Percentiles rank a stretch among this genome's conserved stretches.
These are phyloP conservation scores for Bothia castanella DNA, from an alignment of 1,284 basidiomycete species.

Conservation along the genomic window DNA sequence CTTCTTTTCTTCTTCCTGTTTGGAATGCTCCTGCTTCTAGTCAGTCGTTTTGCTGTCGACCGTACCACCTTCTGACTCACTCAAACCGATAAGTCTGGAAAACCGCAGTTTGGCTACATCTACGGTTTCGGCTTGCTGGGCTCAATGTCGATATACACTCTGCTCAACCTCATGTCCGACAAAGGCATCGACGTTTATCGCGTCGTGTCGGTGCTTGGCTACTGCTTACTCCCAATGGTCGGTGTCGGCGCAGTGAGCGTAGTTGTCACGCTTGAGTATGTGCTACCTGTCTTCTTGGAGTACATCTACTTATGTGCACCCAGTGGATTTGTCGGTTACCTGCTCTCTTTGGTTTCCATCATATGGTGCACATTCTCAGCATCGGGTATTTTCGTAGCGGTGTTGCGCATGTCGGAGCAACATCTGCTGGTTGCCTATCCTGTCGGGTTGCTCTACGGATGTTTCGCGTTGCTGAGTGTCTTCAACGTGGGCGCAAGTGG, in stretches of 20 bases:
- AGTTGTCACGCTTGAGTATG: conserved; percentile 84
- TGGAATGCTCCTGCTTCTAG: conserved; percentile 85
- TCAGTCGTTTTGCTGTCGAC: conserved; percentile 42
- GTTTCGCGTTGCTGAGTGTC: conserved; percentile 85
- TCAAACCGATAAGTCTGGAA: conserved; percentile 74
- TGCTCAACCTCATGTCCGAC: conserved; percentile 97
- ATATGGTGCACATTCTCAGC: conserved; percentile 95
- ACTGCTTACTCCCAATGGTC: conserved; percentile 96
- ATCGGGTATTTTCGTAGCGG: conserved; percentile 90
- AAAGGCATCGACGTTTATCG: conserved; percentile 95
- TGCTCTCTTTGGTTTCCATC: conserved; percentile 77
- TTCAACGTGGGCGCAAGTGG: conserved; percentile 55
- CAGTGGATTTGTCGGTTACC: conserved; percentile 80
- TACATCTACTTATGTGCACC: conserved; percentile 9
- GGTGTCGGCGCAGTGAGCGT: conserved; percentile 91
- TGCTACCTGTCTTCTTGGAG: conserved; percentile 21
- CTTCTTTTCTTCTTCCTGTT: conserved; percentile 94
- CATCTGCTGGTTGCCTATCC: conserved; percentile 92
- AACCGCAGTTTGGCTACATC: conserved; percentile 98
- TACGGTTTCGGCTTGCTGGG: conserved; percentile 97
- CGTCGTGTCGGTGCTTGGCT: conserved; percentile 93
- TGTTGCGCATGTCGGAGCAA: conserved; percentile 91
- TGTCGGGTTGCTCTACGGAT: conserved; percentile 86
- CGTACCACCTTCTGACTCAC: neutral
- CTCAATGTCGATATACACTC: conserved; percentile 89